Evolutionary conservation across 805 yeast species (phyloP).

Genomic region (Teunomyces panamensis): DNA sequence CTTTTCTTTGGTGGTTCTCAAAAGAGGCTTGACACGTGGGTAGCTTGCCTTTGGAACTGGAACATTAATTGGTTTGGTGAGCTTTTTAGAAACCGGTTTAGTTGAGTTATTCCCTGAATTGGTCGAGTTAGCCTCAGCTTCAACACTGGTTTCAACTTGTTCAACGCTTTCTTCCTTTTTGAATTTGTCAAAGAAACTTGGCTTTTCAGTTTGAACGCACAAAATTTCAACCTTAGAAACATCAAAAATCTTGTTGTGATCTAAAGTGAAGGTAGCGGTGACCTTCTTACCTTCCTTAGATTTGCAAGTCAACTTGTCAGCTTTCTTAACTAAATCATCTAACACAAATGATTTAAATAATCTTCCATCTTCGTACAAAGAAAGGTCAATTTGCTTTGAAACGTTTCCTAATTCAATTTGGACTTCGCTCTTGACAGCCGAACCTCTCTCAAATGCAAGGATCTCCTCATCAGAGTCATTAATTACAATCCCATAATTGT

Average conservation of each 20-base stretch:
- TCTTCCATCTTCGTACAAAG: conserved; percentile 38
- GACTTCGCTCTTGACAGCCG: conserved; percentile 31
- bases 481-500: conserved; percentile 42
- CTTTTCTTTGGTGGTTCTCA: conserved; percentile 38
- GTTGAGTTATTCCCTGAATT: conserved; percentile 13
- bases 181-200: conserved; percentile 24
- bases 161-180: conserved; percentile 22
- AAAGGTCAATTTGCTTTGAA: conserved; percentile 27
- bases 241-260: conserved; percentile 49
- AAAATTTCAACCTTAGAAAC: conserved; percentile 43
- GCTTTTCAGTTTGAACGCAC: conserved; percentile 30
- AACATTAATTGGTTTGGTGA: conserved; percentile 22
- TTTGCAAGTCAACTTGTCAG: conserved; percentile 41
- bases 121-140: conserved; percentile 7
- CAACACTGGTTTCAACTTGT: conserved; percentile 8
- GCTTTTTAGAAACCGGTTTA: conserved; percentile 16
- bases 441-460: conserved; percentile 48
- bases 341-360: conserved; percentile 27
- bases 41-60: conserved; percentile 49
- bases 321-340: conserved; percentile 22
- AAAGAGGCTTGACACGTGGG: conserved; percentile 30
- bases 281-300: conserved; percentile 22
- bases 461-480: conserved; percentile 20
- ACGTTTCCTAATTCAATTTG: conserved; percentile 37
- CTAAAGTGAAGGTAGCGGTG: conserved; percentile 43